phyloP scores from a whole-genome alignment of 495 filamentous ascomycete genomes.

The Ramalina intermedia region DNA sequence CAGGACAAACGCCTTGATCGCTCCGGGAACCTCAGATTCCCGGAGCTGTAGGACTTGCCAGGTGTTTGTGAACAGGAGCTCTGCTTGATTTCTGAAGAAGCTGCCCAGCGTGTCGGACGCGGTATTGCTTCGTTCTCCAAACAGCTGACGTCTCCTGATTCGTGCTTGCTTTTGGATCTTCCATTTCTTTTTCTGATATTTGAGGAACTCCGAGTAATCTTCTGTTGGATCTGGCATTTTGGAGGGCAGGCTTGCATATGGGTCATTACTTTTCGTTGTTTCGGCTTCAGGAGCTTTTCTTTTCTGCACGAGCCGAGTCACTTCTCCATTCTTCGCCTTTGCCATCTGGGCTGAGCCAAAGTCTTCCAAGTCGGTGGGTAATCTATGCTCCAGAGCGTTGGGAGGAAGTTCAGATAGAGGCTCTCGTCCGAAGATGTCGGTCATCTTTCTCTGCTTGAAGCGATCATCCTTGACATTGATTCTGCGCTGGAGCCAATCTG shows the following conservation, averaged over 20 bases:
- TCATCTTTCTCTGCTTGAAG: slow-evolving; percentile 98
- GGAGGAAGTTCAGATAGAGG: slow-evolving; percentile 58
- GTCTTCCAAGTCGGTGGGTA: slow-evolving; percentile 70
- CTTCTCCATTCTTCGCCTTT: slow-evolving; percentile 55
- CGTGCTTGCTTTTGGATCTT: slow-evolving; percentile 92
- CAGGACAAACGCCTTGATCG: slow-evolving; percentile 77
- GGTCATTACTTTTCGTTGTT: slow-evolving; percentile 49
- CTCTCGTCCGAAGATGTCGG: slow-evolving; percentile 74
- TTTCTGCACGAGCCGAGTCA: slow-evolving; percentile 56
- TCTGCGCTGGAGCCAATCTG: slow-evolving; percentile 86
- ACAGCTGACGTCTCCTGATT: slow-evolving; percentile 74
- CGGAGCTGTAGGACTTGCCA: slow-evolving; percentile 90
- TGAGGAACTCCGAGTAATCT: slow-evolving; percentile 78
- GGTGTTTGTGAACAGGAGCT: slow-evolving; percentile 72
- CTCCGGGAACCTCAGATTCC: slow-evolving; percentile 64
- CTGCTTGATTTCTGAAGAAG: slow-evolving; percentile 82
- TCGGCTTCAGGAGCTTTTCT: slow-evolving; percentile 64
- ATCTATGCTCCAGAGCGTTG: slow-evolving; percentile 48
- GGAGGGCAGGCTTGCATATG: slow-evolving; percentile 70
- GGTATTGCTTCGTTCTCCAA: slow-evolving; percentile 66
- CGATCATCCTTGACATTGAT: slow-evolving; percentile 93
- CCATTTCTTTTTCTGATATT: slow-evolving; percentile 98
- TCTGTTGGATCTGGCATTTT: slow-evolving; percentile 75
- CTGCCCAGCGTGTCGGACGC: slow-evolving; percentile 62
- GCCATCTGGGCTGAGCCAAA: slow-evolving; percentile 52